Percentiles rank a stretch among this genome's conserved stretches.
Evolutionary conservation across 495 filamentous ascomycete genomes (phyloP).

Genomic region (Penicillium odoratum): DNA sequence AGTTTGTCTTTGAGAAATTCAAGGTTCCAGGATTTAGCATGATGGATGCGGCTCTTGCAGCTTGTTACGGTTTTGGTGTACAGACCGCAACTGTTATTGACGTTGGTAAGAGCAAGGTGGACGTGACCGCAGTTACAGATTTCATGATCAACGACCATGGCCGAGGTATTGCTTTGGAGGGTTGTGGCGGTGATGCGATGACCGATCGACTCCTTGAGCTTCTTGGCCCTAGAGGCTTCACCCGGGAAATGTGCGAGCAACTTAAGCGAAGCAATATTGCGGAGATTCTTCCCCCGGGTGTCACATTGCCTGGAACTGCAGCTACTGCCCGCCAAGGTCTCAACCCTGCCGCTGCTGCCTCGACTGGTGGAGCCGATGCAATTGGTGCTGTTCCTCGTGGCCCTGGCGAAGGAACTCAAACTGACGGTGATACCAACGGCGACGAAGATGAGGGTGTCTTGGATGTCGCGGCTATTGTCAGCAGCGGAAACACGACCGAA

Average conservation of each 20-base stretch:
- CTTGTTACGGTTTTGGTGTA: conserved; percentile 79
- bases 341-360: conserved; percentile 61
- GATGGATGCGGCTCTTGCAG: conserved; percentile 80
- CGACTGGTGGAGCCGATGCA: conserved; percentile 49
- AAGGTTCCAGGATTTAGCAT: conserved; percentile 87
- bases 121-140: conserved; percentile 85
- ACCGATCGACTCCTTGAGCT: conserved; percentile 72
- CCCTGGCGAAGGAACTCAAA: conserved; percentile 53
- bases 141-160: conserved; percentile 64
- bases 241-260: conserved; percentile 90
- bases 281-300: conserved; percentile 76
- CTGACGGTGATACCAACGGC: conserved; percentile 42
- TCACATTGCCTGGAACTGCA: conserved; percentile 55
- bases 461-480: conserved; percentile 93
- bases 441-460: conserved; percentile 79
- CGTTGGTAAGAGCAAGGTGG: conserved; percentile 85
- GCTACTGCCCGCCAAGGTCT: conserved; percentile 47
- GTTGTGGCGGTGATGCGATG: conserved; percentile 84
- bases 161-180: conserved; percentile 61
- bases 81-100: conserved; percentile 80
- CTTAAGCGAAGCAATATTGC: conserved; percentile 86
- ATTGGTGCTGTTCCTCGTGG: conserved; percentile 44
- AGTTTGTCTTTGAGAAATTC: conserved; percentile 96
- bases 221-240: conserved; percentile 68
- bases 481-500: conserved; percentile 87